Evolutionary conservation across 2,329 filamentous ascomycete species (phyloP), one percentile per base, ranked within the genome.

Genomic region (Pestalotiopsis sp.): DNA sequence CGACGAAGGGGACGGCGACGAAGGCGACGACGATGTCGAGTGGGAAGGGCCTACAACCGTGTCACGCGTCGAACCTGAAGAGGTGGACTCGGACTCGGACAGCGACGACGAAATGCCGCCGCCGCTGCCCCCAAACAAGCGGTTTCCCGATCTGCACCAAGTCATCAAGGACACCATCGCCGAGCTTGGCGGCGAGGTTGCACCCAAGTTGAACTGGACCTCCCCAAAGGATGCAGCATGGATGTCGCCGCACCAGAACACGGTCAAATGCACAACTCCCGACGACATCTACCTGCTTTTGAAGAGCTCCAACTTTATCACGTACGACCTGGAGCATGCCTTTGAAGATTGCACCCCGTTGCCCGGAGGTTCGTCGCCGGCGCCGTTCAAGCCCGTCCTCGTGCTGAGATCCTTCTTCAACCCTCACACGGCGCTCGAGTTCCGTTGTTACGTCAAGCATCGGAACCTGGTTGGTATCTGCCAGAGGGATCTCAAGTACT

Each of bases 181-280:
- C 13, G 92, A 95, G 74, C 87, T 98, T 1, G 95, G 93, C 17
- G 95, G 95, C 69, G 90, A 91, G 70, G 95, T 97, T 9, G 91
- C 92, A 1, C 96, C 96, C 0, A 99, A 99, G 81, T 84, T 99
- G 61, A 98, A 98, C 83, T 99, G 96, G 96, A 98, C 95, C 5
- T 91, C 94, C 3, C 96, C 96, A 3, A 97, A 98, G 80, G 96
- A 99, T 78, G 96, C 96, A 9, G 93, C 93, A 25, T 98, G 94
- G 92, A 98, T 99, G 80, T 90, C 87, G 81, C 91, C 81, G 82
- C 78, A 95, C 86, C 81, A 91, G 75, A 99, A 99, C 80, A 97
- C 93, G 61, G 92, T 98, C 82, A 94, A 97, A 80, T 99, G 96
- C 81, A 91, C 90, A 3, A 90, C 90, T 0, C 90, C 96, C 2